Evolutionary conservation across 2,329 filamentous ascomycete genomes (phyloP), one percentile per base, ranked within the genome.

Genomic region (Cladosporium sp.): DNA sequence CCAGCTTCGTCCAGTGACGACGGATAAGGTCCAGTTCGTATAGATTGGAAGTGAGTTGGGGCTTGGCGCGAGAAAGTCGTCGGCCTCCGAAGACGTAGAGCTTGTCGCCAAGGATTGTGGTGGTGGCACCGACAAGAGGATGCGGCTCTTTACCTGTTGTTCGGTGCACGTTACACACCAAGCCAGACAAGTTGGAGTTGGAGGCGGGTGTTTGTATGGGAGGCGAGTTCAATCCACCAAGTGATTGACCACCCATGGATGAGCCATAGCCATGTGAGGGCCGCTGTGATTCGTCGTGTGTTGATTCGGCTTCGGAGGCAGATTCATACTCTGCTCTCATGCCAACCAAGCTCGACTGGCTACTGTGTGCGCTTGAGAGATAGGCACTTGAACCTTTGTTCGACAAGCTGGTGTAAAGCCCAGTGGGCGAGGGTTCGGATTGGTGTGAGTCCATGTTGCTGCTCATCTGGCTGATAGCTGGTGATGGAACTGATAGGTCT

Each of bases 21-120:
- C 90, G 87, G 69, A 97, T 91, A 55, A 99, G 84, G 77, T 99
- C 94, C 65, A 99, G 82, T 77, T 98, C 94, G 78, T 97, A 98
- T 67, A 99, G 82, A 74, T 97, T 92, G 6, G 93, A 90, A 0
- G 93, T 97, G 68, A 99, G 82, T 60, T 92, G 90, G 10, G 93
- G 92, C 65, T 92, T 88, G 69, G 88, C 94, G 71, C 92, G 84
- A 15, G 95, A 97, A 61, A 98, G 81, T 71, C 96, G 88, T 63
- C 94, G 87, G 8, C 95, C 95, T 57, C 95, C 95, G 81, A 98
- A 99, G 3, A 98, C 93, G 77, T 97, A 99, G 26, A 99, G 84
- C 78, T 96, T 97, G 78, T 99, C 95, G 32, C 94, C 95, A 1
- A 99, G 79, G 58, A 98, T 92, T 0, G 95, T 98, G 0, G 95